These are phyloP conservation scores for Chernovozyma aurita DNA, from an alignment of 1,139 yeast genomes.

Conservation along the genomic window DNA sequence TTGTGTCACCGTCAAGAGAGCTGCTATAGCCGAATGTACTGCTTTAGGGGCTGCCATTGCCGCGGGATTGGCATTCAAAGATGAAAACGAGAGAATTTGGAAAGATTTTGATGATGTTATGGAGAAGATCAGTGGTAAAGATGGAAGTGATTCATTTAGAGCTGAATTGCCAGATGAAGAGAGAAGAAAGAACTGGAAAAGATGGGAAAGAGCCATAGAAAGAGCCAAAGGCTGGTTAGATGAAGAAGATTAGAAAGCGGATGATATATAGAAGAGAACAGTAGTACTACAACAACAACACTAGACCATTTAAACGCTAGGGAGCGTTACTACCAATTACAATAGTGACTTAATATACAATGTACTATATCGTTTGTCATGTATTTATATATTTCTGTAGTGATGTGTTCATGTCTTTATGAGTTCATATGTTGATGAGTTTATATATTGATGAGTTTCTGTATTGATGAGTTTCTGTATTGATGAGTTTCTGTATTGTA, in stretches of 20 bases:
- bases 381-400: too few relatives aligned
- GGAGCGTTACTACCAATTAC: too few relatives aligned
- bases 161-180: conserved; percentile 58
- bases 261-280: too few relatives aligned
- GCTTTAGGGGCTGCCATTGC: conserved; percentile 97
- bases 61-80: conserved; percentile 71
- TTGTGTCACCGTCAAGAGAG: conserved; percentile 78
- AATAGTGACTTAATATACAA: too few relatives aligned
- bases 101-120: conserved; percentile 62
- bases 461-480: too few relatives aligned
- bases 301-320: too few relatives aligned
- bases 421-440: too few relatives aligned
- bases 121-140: conserved; percentile 31
- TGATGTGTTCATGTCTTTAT: too few relatives aligned
- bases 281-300: too few relatives aligned
- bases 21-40: conserved; percentile 84
- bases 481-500: too few relatives aligned
- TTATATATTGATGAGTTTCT: too few relatives aligned
- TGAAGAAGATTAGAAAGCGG: conserved; percentile 33
- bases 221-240: conserved; percentile 76
- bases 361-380: too few relatives aligned
- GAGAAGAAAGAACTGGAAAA: conserved; percentile 61
- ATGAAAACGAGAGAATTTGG: conserved; percentile 68
- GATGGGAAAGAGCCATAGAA: conserved; percentile 81
- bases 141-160: conserved; percentile 42